Conservation (phyloP, 2,329 filamentous ascomycete species). For the Cladosporium halotolerans region DNA sequence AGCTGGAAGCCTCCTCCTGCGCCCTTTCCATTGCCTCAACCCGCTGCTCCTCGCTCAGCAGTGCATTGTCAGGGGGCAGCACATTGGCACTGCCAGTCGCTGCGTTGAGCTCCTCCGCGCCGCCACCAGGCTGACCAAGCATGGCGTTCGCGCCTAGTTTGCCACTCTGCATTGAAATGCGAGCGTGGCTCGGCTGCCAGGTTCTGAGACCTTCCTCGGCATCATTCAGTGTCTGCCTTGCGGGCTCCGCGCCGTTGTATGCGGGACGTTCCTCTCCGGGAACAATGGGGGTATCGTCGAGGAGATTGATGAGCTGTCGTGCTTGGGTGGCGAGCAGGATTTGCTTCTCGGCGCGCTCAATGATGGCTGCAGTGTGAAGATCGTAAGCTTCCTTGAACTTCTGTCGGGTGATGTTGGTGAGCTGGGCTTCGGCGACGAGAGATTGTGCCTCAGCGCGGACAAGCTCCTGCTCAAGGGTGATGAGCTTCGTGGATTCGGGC, state of each 20-base stretch:
- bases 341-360: conserved; percentile 96
- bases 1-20: conserved; percentile 16
- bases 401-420: conserved; percentile 90
- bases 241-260: conserved; percentile 61
- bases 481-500: conserved; percentile 72
- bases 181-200: conserved; percentile 58
- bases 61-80: conserved; percentile 1
- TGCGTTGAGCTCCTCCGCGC: neutral
- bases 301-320: conserved; percentile 71
- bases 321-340: conserved; percentile 89
- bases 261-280: conserved; percentile 70
- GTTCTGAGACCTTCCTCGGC: conserved; percentile 80
- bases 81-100: neutral
- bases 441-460: conserved; percentile 94
- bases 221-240: conserved; percentile 82
- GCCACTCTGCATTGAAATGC: conserved; percentile 45
- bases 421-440: conserved; percentile 89
- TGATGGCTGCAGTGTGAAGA: conserved; percentile 78
- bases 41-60: conserved; percentile 16
- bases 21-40: conserved; percentile 19
- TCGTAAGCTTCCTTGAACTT: conserved; percentile 96
- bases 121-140: conserved; percentile 20
- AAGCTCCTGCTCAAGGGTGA: conserved; percentile 89
- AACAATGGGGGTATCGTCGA: conserved; percentile 85
- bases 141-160: conserved; percentile 45